Evolutionary conservation across 2,329 filamentous ascomycete species (phyloP).

Genomic region (Pestalotiopsis sp.): DNA sequence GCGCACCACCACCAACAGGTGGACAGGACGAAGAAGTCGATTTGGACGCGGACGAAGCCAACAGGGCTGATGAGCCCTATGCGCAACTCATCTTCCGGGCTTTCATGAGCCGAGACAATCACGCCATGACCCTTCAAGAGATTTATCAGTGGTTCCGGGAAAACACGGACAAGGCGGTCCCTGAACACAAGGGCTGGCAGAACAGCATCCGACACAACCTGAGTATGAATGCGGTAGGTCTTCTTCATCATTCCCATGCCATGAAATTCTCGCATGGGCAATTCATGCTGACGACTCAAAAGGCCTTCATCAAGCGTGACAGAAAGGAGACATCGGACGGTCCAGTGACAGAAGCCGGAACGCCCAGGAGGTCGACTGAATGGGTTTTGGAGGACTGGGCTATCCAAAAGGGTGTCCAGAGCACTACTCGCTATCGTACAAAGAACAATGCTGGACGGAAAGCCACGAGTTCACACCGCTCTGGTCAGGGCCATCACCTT

Average conservation of each 20-base stretch:
- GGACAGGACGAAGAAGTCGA: slow-evolving; percentile 19
- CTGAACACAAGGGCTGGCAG: slow-evolving; percentile 77
- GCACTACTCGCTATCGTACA: slow-evolving; percentile 76
- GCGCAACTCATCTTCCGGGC: slow-evolving; percentile 80
- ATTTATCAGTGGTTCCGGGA: slow-evolving; percentile 89
- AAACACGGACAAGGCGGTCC: slow-evolving; percentile 76
- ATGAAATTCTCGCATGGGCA: background rate
- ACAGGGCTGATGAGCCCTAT: slow-evolving; percentile 66
- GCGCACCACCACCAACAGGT: slow-evolving; percentile 4
- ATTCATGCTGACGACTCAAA: background rate
- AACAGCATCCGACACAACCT: slow-evolving; percentile 96
- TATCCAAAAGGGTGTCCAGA: slow-evolving; percentile 73
- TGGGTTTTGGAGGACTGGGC: slow-evolving; percentile 80
- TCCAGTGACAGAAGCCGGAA: slow-evolving; percentile 42
- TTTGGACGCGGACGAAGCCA: slow-evolving; percentile 25
- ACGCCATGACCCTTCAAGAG: slow-evolving; percentile 79
- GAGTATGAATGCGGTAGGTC: slow-evolving; percentile 88
- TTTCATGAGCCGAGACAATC: slow-evolving; percentile 66
- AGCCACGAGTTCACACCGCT: slow-evolving; percentile 11
- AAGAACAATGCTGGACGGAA: slow-evolving; percentile 45
- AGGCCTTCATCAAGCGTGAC: slow-evolving; percentile 47
- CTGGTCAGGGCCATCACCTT: slow-evolving; percentile 14
- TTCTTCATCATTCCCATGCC: background rate
- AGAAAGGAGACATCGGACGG: slow-evolving; percentile 43
- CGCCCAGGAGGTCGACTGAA: slow-evolving; percentile 68